These are phyloP conservation scores for Corrigiola litoralis DNA, from an alignment of 179 eudicot species.

Conservation along the genomic window DNA sequence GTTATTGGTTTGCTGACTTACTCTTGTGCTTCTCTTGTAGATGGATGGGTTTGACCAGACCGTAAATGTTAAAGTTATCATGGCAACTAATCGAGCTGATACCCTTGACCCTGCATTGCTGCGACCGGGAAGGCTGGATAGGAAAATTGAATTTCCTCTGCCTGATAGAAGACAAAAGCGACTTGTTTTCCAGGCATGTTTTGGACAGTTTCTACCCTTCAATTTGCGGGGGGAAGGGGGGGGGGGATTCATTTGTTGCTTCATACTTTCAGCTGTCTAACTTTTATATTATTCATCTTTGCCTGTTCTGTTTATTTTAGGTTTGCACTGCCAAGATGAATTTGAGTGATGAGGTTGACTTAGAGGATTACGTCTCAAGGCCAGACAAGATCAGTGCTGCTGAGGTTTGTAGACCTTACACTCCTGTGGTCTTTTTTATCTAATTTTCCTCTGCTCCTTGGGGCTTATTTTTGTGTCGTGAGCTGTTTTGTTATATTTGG, in stretches of 20 bases:
- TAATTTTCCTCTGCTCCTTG: not conserved
- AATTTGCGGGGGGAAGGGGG: not conserved
- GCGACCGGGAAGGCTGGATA: conserved; percentile 89
- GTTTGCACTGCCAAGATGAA: conserved; percentile 95
- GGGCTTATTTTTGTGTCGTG: no score
- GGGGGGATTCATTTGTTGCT: not conserved
- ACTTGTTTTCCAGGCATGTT: conserved; percentile 77
- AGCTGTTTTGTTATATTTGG: no score
- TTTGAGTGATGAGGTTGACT: conserved; percentile 85
- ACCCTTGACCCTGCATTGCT: conserved; percentile 93
- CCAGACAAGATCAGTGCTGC: conserved; percentile 98
- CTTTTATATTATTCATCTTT: not conserved
- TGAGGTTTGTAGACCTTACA: conserved; percentile 45
- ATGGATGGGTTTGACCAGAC: conserved; percentile 97
- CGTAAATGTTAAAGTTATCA: conserved; percentile 86
- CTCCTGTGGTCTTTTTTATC: not conserved
- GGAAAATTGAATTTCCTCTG: conserved; percentile 89
- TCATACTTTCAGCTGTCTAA: not conserved
- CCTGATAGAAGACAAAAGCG: conserved; percentile 91
- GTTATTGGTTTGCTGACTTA: not conserved
- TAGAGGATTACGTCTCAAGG: conserved; percentile 91
- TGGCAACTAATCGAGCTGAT: conserved; percentile 96
- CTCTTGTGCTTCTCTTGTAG: conserved; percentile 31
- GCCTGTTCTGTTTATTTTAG: conserved; percentile 25
- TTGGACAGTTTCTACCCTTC: not conserved